Evolutionary conservation across 805 yeast genomes (phyloP), one percentile per base, ranked within the genome.

Genomic region (Saccharomyces paradoxus): DNA sequence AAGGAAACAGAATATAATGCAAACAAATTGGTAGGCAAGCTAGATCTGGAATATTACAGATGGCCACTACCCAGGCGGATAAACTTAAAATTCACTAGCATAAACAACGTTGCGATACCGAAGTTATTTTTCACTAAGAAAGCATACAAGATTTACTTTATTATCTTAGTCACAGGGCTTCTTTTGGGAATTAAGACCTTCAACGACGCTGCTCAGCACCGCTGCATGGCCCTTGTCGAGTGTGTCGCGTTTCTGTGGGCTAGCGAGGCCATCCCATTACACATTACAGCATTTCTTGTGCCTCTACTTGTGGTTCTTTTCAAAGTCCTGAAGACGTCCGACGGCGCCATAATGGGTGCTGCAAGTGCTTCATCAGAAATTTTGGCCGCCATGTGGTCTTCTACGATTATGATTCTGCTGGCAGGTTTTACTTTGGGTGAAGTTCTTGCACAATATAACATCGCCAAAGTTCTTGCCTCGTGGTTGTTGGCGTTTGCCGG

Each of bases 401-500:
- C 96, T 1, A 90, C 90, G 7, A 87, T 91, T 61, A 81, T 89
- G 86, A 79, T 90, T 30, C 74, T 90, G 53, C 73, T 90, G 26
- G 97, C 96, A 56, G 97, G 97, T 2, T 90, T 90, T 71, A 83
- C 96, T 0, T 74, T 90, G 58, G 96, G 97, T 31, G 96, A 94
- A 28, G 96, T 96, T 2, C 76, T 90, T 56, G 86, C 96, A 51
- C 91, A 89, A 71, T 89, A 87, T 72, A 84, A 88, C 63, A 79
- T 90, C 53, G 96, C 96, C 56, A 88, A 86, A 66, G 80, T 84
- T 17, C 76, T 89, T 41, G 90, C 96, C 21, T 86, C 96, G 1
- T 81, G 79, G 68, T 81, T 91, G 54, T 74, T 91, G 54, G 78
- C 89, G 4, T 71, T 77, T 50, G 89, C 94, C 1, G 96, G 96